Evolutionary conservation across 768 basidiomycete species (phyloP).

Genomic region (Boletus rubroflammeus): DNA sequence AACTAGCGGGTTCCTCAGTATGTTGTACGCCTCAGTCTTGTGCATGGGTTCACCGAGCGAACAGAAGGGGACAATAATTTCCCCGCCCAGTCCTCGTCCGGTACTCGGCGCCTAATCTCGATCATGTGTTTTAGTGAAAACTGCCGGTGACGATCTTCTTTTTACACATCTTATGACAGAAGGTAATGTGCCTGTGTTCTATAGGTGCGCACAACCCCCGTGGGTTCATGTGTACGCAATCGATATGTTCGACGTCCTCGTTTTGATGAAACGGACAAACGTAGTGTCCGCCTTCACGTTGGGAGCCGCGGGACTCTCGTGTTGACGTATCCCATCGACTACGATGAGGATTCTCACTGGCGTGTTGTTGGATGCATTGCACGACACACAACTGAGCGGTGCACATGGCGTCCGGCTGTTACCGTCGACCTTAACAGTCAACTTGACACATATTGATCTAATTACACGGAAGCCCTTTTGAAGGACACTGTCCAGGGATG

Average conservation of each 20-base stretch:
- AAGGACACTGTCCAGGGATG: conserved; percentile 5
- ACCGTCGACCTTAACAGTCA: not conserved
- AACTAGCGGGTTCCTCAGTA: conserved; percentile 14
- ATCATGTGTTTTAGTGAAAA: conserved; percentile 10
- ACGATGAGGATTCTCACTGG: not conserved
- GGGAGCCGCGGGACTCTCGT: not conserved
- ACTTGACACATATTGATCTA: conserved; percentile 10
- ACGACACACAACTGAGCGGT: conserved; percentile 1
- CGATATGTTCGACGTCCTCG: conserved; percentile 11
- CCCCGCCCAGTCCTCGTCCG: not conserved
- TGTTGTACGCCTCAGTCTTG: conserved; percentile 2
- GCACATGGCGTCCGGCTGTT: not conserved
- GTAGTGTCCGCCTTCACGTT: not conserved
- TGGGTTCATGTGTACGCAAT: conserved; percentile 12
- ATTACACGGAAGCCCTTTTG: conserved; percentile 4
- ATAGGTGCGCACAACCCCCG: conserved; percentile 9
- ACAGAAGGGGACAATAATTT: conserved; percentile 1
- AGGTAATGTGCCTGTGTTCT: conserved; percentile 16
- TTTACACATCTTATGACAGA: conserved; percentile 15
- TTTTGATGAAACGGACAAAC: conserved; percentile 21
- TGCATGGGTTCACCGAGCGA: conserved; percentile 6
- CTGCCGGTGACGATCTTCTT: conserved; percentile 13
- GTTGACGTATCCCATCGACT: conserved; percentile 3
- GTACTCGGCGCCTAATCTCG: conserved; percentile 5
- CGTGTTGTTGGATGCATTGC: conserved; percentile 7